phyloP scores from a whole-genome alignment of 257 asterid species.

The Cordia subcordata region DNA sequence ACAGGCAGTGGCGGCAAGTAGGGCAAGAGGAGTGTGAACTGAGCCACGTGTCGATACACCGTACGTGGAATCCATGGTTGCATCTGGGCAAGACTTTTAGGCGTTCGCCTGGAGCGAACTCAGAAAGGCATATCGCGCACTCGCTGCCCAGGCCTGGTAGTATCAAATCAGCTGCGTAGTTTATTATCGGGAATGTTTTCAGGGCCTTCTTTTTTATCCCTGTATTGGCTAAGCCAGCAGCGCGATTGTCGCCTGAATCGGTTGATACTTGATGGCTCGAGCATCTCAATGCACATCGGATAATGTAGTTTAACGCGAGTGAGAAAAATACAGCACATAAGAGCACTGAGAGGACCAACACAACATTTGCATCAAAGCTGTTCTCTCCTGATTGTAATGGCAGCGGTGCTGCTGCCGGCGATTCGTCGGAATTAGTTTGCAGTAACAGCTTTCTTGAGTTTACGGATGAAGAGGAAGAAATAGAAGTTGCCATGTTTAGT shows the following conservation, averaged over 20 bases:
- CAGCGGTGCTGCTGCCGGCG: slow-evolving; percentile 4
- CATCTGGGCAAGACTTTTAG: slow-evolving; percentile 23
- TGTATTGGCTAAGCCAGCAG: slow-evolving; percentile 9
- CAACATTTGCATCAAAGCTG: slow-evolving; percentile 26
- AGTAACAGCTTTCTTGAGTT: slow-evolving; percentile 24
- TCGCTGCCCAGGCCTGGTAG: slow-evolving; percentile 15
- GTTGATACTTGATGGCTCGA: slow-evolving; percentile 10
- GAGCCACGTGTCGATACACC: slow-evolving; percentile 29
- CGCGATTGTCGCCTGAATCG: neutral
- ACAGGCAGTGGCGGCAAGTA: slow-evolving; percentile 29
- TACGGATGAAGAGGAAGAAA: neutral
- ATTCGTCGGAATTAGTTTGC: slow-evolving; percentile 9
- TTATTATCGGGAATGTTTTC: slow-evolving; percentile 18
- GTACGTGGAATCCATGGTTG: slow-evolving; percentile 24
- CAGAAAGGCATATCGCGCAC: slow-evolving; percentile 23
- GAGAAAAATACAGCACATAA: slow-evolving; percentile 28
- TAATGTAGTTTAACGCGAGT: slow-evolving; percentile 24
- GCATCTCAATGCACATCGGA: slow-evolving; percentile 24
- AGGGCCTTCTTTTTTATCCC: slow-evolving; percentile 27
- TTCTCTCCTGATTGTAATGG: slow-evolving; percentile 2
- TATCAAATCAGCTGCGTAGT: slow-evolving; percentile 15
- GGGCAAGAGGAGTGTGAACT: slow-evolving; percentile 33
- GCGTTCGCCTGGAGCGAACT: slow-evolving; percentile 19
- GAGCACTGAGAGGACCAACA: slow-evolving; percentile 27
- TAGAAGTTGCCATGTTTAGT: neutral